Base-by-base conservation (phyloP, 1,139 yeast genomes). In the Candida glucosophila region DNA sequence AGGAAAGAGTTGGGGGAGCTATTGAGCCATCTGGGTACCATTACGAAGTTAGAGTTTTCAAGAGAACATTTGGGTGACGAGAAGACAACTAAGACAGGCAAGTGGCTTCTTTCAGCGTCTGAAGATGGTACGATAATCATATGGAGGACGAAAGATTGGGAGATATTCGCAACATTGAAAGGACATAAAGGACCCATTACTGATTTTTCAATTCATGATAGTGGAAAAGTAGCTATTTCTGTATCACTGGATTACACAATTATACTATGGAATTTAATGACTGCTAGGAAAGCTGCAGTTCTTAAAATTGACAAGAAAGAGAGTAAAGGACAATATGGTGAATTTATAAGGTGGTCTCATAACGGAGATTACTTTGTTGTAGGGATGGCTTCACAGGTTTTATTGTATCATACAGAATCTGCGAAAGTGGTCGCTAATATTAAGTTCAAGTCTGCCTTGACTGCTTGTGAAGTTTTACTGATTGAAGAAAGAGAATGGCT, bases 61-160 rank as follows among this genome's bases (percentile, higher is more conserved):
- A 44, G 40, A 3, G 43, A 39, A 2, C 30, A 26, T 18, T 34
- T 24, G 12, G 27, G 18, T 12, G 22, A 26, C 24, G 30, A 34
- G 29, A 35, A 27, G 24, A 35, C 44, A 9, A 58, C 49, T 26
- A 66, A 67, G 37, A 52, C 67, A 12, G 88, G 86, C 6, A 85
- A 78, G 47, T 90, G 97, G 97, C 62, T 90, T 24, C 55, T 92
- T 22, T 79, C 93, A 11, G 95, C 93, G 0, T 82, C 90, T 4
- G 95, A 82, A 29, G 98, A 90, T 49, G 94, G 95, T 20, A 79
- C 76, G 36, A 77, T 92, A 28, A 73, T 85, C 33, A 71, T 90
- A 27, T 90, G 98, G 98, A 69, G 98, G 52, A 80, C 92, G 5
- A 85, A 83, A 48, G 98, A 92, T 52, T 90, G 99, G 99, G 97